Evolutionary conservation across 176 grass and related monocot species (phyloP), one percentile per base, ranked within the genome.

Genomic region (Hyparrhenia diplandra): DNA sequence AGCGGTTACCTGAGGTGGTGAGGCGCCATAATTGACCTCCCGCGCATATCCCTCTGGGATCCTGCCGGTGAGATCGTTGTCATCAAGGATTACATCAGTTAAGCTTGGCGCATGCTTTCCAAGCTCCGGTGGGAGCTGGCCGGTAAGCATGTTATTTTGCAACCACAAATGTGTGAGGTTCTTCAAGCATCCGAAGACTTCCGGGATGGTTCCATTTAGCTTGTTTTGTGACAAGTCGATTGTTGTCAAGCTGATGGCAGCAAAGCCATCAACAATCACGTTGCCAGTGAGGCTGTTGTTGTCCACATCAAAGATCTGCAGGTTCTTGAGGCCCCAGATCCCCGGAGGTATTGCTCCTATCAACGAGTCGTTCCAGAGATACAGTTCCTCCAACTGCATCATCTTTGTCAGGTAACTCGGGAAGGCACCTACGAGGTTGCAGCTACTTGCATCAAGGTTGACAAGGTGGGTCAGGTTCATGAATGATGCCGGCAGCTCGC

Each of bases 301-400:
- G 1, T 1, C 18, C 2, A 91, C 21, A 77, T 2, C 20, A 72
- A 97, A 61, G 11, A 0, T 2, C 16, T 61, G 2, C 71, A 97
- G 59, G 2, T 85, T 93, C 23, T n/a, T 34, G 10, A 93, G 69
- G 41, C 13, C 84, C 94, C 94, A 97, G 18, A 97, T 62, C 23
- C 25, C 69, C 11, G 68, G 43, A 24, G 93, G 93, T 30, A 97
- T 90, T 2, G 41, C 77, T 40, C 90, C 93, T 16, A 14, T 74
- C 7, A 97, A 80, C 12, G 29, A 58, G 40, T 93, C 93, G 1
- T 7, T 12, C 41, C 2, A 11, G 37, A 97, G 77, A 12, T 87
- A 68, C 8, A 97, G 72, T 0, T 3, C 0, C 60, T 67, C 35
- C 67, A 97, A 24, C 17, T 75, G 36, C n/a, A 2, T 17, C 68